These are phyloP conservation scores for Phytophthora litchii DNA, from an alignment of 352 stramenopile species.

Conservation along the genomic window DNA sequence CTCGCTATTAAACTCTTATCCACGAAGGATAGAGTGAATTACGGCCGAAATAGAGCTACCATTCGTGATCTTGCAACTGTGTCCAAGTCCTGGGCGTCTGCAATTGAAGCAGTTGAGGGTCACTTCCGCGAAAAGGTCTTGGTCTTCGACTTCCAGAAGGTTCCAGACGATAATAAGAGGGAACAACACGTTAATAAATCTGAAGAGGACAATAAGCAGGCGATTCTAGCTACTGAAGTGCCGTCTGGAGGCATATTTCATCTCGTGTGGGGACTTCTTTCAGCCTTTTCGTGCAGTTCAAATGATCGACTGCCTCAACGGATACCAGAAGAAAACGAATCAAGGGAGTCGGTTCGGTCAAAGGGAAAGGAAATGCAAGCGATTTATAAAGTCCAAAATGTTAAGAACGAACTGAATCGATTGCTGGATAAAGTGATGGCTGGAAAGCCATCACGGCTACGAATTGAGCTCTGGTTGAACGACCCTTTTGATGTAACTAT, in stretches of 20 bases:
- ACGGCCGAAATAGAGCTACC: background rate
- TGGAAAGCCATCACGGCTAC: background rate
- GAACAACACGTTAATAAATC: background rate
- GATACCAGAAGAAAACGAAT: conserved; percentile 2
- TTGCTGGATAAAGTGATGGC: conserved; percentile 5
- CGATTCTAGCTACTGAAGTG: background rate
- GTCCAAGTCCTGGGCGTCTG: conserved; percentile 13
- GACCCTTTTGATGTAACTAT: conserved; percentile 6
- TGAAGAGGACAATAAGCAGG: background rate
- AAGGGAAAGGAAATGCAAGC: background rate
- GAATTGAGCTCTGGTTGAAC: conserved; percentile 17
- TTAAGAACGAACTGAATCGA: conserved; percentile 15
- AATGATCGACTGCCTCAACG: background rate
- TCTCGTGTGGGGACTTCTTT: background rate
- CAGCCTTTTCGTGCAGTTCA: conserved; percentile 11
- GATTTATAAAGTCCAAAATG: conserved; percentile 1
- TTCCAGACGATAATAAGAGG: background rate
- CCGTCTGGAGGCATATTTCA: conserved; percentile 7
- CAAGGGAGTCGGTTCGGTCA: background rate
- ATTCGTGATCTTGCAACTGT: conserved; percentile 11
- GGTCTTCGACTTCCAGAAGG: conserved; percentile 20
- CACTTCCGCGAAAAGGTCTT: conserved; percentile 15
- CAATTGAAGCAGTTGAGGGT: conserved; percentile 9
- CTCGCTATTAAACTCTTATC: background rate
- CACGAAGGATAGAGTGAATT: background rate